Base-by-base conservation (phyloP, 768 basidiomycete genomes). In the Lactarius vividus region DNA sequence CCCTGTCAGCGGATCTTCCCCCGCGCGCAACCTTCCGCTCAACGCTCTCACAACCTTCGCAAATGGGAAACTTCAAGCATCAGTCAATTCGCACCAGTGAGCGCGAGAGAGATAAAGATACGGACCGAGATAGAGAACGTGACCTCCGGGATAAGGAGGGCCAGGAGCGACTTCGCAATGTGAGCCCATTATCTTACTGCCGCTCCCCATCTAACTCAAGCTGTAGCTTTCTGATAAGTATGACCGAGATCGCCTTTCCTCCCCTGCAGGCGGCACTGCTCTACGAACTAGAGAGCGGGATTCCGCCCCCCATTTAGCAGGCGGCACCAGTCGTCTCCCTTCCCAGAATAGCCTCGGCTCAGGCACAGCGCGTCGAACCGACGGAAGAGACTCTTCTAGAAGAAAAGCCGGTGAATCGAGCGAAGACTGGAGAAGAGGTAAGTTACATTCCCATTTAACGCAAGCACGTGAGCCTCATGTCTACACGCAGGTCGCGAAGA, bases 1-100 rank as follows among this genome's bases (percentile, higher is more conserved):
- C 59, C 40, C 58, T 29, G 31, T 66, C 40, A 67, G 62, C 67
- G 83, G 84, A 87, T 76, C 76, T 81, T 60, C 75, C 85, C 54
- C 72, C 84, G 13, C 83, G 92, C 64, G 84, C 88, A 29, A 82
- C 86, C 8, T 93, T 92, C 73, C 85, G 90, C 35, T 83, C 90
- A 15, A 80, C 85, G 16, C 79, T 89, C 57, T 84, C 89, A 29
- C 92, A 94, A 71, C 90, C 91, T 31, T 91, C 92, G 40, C 92
- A 94, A 78, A 94, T 94, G 92, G 92, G 92, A 57, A 93, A 92
- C 73, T 94, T 94, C 76, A 91, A 92, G 73, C 92, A 94, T 72
- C 92, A 94, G 70, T 91, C 92, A 13, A 77, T 88, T 71, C 89
- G 91, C 61, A 79, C 84, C 18, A 81, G 78, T 52, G 89, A 91